Evolutionary conservation across 2,329 filamentous ascomycete genomes (phyloP).

Genomic region (Colletotrichum sp.): DNA sequence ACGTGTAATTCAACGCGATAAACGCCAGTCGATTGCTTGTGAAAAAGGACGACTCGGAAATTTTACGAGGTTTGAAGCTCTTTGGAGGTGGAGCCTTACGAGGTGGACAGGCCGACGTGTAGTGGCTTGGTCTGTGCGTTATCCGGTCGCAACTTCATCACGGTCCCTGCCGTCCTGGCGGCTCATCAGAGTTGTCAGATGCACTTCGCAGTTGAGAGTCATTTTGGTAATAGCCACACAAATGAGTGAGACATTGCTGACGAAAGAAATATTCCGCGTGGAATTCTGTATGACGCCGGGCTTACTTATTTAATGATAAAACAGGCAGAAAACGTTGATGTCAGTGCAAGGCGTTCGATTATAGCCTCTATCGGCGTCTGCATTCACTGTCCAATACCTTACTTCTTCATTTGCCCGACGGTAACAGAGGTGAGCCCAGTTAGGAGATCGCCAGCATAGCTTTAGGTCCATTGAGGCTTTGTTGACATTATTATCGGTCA

Average conservation of each 20-base stretch:
- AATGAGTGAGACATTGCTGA: not conserved
- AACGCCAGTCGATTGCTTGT: not conserved
- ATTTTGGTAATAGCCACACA: not conserved
- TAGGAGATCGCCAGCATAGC: not conserved
- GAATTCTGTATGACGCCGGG: not conserved
- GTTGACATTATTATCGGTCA: not conserved
- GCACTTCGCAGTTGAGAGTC: not conserved
- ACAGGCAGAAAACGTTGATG: not conserved
- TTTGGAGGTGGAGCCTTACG: constrained; percentile 12
- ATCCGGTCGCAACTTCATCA: not conserved
- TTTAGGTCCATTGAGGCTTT: not conserved
- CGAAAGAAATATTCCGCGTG: not conserved
- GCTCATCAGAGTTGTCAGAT: not conserved
- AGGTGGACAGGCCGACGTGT: not conserved
- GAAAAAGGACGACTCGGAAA: constrained; percentile 1
- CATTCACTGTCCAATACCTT: not conserved
- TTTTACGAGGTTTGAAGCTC: constrained; percentile 19
- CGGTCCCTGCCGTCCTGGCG: not conserved
- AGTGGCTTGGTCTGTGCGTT: constrained; percentile 11
- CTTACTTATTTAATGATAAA: not conserved
- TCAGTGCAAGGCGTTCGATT: not conserved
- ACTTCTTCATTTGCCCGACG: not conserved
- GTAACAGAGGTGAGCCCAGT: not conserved
- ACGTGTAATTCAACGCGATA: not conserved
- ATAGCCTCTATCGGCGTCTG: not conserved